These are phyloP conservation scores for Erodium maritimum DNA, from an alignment of 345 rosid species.

Conservation along the genomic window DNA sequence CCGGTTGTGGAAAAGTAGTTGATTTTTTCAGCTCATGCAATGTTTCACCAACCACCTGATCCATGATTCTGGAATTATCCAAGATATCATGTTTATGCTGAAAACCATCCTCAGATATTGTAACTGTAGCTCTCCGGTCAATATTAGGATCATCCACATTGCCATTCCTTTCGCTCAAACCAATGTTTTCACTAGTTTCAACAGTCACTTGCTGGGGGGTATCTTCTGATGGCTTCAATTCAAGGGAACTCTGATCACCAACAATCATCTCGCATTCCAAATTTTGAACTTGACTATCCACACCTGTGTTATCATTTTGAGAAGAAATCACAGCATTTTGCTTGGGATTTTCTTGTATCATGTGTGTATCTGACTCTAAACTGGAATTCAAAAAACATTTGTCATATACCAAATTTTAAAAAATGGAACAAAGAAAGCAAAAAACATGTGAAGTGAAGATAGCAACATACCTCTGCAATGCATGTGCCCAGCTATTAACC, in stretches of 20 bases:
- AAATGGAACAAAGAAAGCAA: slow-evolving; percentile 7
- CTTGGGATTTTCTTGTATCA: slow-evolving; percentile 22
- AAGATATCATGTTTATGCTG: slow-evolving; percentile 9
- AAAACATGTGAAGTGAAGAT: slow-evolving; percentile 6
- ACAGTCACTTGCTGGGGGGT: slow-evolving; percentile 12
- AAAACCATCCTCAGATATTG: slow-evolving; percentile 10
- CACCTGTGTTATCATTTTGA: slow-evolving; percentile 5
- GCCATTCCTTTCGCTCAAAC: slow-evolving; percentile 15
- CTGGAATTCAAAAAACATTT: slow-evolving; percentile 35
- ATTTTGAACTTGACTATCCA: slow-evolving; percentile 16
- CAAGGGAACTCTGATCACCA: slow-evolving; percentile 12
- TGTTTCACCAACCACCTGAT: slow-evolving; percentile 8
- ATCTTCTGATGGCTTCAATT: slow-evolving; percentile 21
- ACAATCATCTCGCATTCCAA: slow-evolving; percentile 22
- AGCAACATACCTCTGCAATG: slow-evolving; percentile 57
- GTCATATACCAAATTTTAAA: slow-evolving; percentile 16
- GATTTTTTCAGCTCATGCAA: slow-evolving; percentile 10
- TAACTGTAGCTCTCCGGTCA: slow-evolving; percentile 8
- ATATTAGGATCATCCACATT: slow-evolving; percentile 13
- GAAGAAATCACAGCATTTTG: slow-evolving; percentile 20
- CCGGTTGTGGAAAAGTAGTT: background rate
- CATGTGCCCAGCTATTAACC: slow-evolving; percentile 79
- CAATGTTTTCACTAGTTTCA: slow-evolving; percentile 20
- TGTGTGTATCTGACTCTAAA: slow-evolving; percentile 43
- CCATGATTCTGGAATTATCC: slow-evolving; percentile 20